phyloP scores from a whole-genome alignment of 352 stramenopile species.

The Pythium periplocum region DNA sequence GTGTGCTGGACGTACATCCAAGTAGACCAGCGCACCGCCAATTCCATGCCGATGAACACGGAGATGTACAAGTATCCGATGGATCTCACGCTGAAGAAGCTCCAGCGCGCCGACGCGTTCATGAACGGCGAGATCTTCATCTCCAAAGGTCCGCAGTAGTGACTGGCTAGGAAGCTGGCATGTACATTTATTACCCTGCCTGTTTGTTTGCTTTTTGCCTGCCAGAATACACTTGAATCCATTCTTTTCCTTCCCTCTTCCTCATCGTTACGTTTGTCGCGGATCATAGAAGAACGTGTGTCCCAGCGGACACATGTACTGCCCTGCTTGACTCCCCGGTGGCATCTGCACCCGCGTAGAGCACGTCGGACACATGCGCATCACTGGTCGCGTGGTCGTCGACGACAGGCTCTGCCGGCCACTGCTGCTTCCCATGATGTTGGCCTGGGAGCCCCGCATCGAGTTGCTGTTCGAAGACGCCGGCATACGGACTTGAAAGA shows the following conservation, averaged over 20 bases:
- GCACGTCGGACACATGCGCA: constrained; percentile 84
- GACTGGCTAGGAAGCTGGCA: not conserved
- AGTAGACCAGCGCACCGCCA: constrained; percentile 74
- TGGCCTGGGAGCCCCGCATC: too few relatives aligned
- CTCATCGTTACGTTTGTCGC: constrained; percentile 25
- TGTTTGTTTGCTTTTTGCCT: too few relatives aligned
- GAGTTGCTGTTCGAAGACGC: constrained; percentile 3
- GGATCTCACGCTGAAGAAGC: constrained; percentile 67
- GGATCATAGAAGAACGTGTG: constrained; percentile 86
- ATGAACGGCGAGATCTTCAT: constrained; percentile 69
- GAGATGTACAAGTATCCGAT: constrained; percentile 85
- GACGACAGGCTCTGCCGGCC: constrained; percentile 15
- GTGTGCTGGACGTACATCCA: constrained; percentile 84
- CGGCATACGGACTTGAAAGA: constrained; percentile 39
- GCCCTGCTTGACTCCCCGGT: constrained; percentile 69
- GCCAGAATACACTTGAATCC: not conserved
- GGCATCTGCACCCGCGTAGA: constrained; percentile 87
- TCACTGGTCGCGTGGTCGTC: constrained; percentile 37
- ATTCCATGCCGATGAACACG: constrained; percentile 52
- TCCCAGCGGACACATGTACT: constrained; percentile 87
- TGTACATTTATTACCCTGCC: too few relatives aligned
- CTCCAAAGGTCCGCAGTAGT: constrained; percentile 39
- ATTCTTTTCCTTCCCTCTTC: not conserved
- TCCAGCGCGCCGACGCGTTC: constrained; percentile 71
- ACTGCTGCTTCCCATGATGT: not conserved